Percentiles rank a stretch among this genome's conserved stretches.
phyloP scores from a whole-genome alignment of 2,329 filamentous ascomycete genomes.

The Penicillium sp. region DNA sequence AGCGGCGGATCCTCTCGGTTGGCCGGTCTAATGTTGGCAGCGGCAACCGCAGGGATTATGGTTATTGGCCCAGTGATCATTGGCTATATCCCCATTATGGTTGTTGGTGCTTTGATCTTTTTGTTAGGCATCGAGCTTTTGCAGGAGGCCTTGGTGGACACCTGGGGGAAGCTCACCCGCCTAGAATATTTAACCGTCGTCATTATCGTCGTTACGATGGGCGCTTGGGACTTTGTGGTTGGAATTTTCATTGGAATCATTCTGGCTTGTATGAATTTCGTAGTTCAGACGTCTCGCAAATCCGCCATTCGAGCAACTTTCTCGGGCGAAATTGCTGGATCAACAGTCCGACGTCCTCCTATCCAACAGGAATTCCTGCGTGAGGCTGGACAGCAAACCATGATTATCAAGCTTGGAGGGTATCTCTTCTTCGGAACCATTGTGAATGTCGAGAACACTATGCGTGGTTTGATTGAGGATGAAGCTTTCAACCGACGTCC shows the following conservation, averaged over 20 bases:
- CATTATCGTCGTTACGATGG: constrained; percentile 92
- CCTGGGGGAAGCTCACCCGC: constrained; percentile 80
- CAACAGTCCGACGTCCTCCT: constrained; percentile 86
- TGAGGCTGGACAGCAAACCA: constrained; percentile 82
- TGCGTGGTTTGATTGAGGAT: constrained; percentile 78
- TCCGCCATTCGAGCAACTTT: constrained; percentile 89
- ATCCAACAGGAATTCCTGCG: constrained; percentile 84
- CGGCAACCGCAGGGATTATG: constrained; percentile 77
- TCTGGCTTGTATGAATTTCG: constrained; percentile 84
- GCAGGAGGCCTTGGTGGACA: constrained; percentile 82
- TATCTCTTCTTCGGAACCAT: constrained; percentile 99
- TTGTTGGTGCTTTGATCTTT: constrained; percentile 93
- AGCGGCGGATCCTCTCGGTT: constrained; percentile 85
- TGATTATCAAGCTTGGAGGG: constrained; percentile 85
- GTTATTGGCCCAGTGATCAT: constrained; percentile 83
- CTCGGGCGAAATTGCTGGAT: constrained; percentile 82
- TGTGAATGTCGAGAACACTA: constrained; percentile 87
- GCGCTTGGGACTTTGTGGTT: constrained; percentile 91
- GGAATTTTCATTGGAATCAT: constrained; percentile 91
- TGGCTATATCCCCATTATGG: constrained; percentile 93
- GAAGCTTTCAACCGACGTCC: constrained; percentile 73
- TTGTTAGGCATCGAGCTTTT: constrained; percentile 90
- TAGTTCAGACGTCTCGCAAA: constrained; percentile 85
- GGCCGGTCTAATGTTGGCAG: constrained; percentile 80
- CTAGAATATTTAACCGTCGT: constrained; percentile 89